Evolutionary conservation across 495 filamentous ascomycete species (phyloP).

Genomic region (Hapsidospora chrysogenum): DNA sequence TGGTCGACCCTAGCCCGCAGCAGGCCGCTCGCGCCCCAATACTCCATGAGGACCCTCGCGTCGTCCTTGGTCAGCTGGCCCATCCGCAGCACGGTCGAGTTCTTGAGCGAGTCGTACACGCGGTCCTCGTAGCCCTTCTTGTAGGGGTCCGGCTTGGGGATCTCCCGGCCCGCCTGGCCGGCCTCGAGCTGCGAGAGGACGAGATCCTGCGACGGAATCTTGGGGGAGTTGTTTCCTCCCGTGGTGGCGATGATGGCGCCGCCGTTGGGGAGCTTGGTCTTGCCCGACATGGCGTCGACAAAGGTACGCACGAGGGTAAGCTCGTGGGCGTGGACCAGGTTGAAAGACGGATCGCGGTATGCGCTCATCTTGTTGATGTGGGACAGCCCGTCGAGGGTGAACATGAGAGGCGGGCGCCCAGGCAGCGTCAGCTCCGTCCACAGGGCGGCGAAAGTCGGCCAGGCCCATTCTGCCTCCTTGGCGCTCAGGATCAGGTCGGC

Average conservation of each 20-base stretch:
- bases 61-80: slow-evolving; percentile 55
- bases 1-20: slow-evolving; percentile 53
- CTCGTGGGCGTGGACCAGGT: slow-evolving; percentile 76
- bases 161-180: slow-evolving; percentile 14
- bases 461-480: slow-evolving; percentile 57
- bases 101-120: slow-evolving; percentile 41
- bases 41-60: slow-evolving; percentile 72
- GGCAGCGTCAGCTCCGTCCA: slow-evolving; percentile 56
- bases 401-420: slow-evolving; percentile 60
- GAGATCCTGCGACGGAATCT: slow-evolving; percentile 44
- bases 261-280: slow-evolving; percentile 47
- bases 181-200: slow-evolving; percentile 39
- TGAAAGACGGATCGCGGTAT: slow-evolving; percentile 50
- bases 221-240: slow-evolving; percentile 44
- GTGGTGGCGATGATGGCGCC: slow-evolving; percentile 64
- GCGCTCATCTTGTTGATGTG: slow-evolving; percentile 61
- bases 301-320: slow-evolving; percentile 64
- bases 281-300: slow-evolving; percentile 47
- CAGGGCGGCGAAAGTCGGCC: slow-evolving; percentile 66
- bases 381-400: slow-evolving; percentile 60
- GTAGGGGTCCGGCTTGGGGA: slow-evolving; percentile 46
- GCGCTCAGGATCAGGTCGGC: slow-evolving; percentile 51
- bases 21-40: slow-evolving; percentile 78
- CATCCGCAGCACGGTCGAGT: slow-evolving; percentile 30
- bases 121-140: slow-evolving; percentile 47